phyloP scores from a whole-genome alignment of 106 monocot species.

The Xerophyta viscosa region DNA sequence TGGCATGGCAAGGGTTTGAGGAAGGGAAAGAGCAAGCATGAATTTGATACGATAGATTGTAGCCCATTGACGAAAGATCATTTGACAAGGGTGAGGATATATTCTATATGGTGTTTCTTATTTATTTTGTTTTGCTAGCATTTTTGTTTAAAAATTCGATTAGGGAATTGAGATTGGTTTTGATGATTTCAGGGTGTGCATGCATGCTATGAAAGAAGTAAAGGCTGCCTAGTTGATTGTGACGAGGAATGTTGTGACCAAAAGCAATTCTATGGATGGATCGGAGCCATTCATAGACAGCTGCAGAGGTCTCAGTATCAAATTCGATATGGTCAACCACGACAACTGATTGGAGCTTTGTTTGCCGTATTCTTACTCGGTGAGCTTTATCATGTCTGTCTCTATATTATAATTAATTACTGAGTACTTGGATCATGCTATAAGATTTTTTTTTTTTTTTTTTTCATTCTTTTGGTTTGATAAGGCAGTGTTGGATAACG shows the following conservation, averaged over 20 bases:
- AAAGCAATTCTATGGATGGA: conserved; percentile 37
- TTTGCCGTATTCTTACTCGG: conserved; percentile 33
- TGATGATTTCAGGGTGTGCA: conserved; percentile 20
- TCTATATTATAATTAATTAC: too few species aligned
- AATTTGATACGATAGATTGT: conserved; percentile 18
- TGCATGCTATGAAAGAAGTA: conserved; percentile 43
- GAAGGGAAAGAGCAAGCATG: conserved; percentile 25
- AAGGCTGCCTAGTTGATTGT: conserved; percentile 36
- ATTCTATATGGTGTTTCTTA: not conserved
- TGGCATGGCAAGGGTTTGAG: conserved; percentile 37
- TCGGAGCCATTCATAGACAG: conserved; percentile 47
- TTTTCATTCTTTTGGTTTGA: too few species aligned
- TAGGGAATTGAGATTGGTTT: not conserved
- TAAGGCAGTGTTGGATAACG: too few species aligned
- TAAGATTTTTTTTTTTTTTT: too few species aligned
- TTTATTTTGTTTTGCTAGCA: not conserved
- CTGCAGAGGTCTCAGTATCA: conserved; percentile 63
- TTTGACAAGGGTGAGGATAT: conserved; percentile 28
- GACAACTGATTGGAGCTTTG: conserved; percentile 20
- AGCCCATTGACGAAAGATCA: conserved; percentile 37
- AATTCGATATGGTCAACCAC: conserved; percentile 42
- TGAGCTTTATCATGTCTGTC: conserved; percentile 8
- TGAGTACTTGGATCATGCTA: too few species aligned
- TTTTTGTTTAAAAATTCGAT: not conserved
- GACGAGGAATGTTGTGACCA: conserved; percentile 27